Conservation (phyloP, 1,284 basidiomycete species). For the Moniliophthora roreri region DNA sequence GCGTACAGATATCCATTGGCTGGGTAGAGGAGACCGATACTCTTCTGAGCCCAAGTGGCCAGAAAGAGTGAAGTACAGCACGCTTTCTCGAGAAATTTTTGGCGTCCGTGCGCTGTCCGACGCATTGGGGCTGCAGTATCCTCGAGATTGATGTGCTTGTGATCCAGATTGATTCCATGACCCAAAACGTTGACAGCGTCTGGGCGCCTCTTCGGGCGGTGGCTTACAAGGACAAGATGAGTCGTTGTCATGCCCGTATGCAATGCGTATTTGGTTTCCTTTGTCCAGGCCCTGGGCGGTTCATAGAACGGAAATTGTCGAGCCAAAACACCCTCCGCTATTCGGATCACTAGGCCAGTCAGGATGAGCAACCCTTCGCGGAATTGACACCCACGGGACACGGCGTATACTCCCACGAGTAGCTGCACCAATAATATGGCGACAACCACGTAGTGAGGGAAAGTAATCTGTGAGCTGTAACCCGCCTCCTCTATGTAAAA, state of each 20-base stretch:
- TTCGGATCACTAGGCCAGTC: constrained; percentile 7
- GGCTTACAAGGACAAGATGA: constrained; percentile 12
- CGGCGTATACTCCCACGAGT: background rate
- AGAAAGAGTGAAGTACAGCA: background rate
- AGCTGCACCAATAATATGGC: constrained; percentile 4
- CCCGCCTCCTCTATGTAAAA: constrained; percentile 11
- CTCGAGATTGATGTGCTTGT: constrained; percentile 7
- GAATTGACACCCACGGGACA: background rate
- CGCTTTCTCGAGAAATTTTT: too few relatives aligned
- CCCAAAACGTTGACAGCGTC: background rate
- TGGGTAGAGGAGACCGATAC: constrained; percentile 1
- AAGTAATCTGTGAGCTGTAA: background rate
- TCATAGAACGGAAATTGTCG: constrained; percentile 3
- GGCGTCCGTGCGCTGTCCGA: too few relatives aligned
- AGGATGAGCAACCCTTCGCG: constrained; percentile 10
- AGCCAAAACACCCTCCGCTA: constrained; percentile 12
- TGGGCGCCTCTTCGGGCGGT: background rate
- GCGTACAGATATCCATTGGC: constrained; percentile 8
- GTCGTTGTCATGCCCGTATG: constrained; percentile 18
- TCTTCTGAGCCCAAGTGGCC: constrained; percentile 3
- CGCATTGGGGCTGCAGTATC: constrained; percentile 12
- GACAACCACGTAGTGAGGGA: background rate
- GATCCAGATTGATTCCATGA: too few relatives aligned
- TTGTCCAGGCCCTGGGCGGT: background rate
- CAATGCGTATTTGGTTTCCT: constrained; percentile 5